Evolutionary conservation across 2,329 filamentous ascomycete species (phyloP).

Genomic region (Verticillium albo-atrum): DNA sequence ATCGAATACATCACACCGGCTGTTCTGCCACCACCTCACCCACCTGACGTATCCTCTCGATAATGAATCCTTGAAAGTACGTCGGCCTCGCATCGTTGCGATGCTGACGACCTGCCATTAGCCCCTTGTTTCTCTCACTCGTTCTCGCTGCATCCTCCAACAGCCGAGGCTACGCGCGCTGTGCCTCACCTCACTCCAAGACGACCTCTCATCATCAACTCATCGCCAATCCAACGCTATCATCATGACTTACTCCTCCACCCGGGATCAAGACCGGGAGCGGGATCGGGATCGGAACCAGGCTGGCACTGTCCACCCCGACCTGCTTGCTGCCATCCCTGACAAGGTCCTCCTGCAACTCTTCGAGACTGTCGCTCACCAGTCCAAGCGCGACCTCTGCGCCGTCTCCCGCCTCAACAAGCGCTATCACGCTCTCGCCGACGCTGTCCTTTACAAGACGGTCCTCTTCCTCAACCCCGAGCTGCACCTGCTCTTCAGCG

Average conservation of each 20-base stretch:
- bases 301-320: conserved; percentile 1
- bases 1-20: not conserved
- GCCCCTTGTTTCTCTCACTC: not conserved
- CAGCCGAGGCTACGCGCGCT: not conserved
- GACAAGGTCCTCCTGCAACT: conserved; percentile 35
- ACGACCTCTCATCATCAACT: not conserved
- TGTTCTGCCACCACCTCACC: not conserved
- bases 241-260: not conserved
- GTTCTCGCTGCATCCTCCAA: not conserved
- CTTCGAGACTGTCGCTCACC: conserved; percentile 26
- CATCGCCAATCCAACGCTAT: not conserved
- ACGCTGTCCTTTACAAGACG: conserved; percentile 41
- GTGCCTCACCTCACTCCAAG: not conserved
- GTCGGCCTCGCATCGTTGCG: not conserved
- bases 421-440: conserved; percentile 37
- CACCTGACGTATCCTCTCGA: not conserved
- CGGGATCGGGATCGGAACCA: not conserved
- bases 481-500: conserved; percentile 42
- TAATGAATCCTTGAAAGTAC: not conserved
- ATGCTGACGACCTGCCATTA: not conserved
- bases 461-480: conserved; percentile 42
- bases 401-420: conserved; percentile 37
- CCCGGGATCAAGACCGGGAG: not conserved
- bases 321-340: conserved; percentile 24
- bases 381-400: conserved; percentile 34